Evolutionary conservation across 1,284 basidiomycete species (phyloP).

Genomic region (Austropuccinia psidii): DNA sequence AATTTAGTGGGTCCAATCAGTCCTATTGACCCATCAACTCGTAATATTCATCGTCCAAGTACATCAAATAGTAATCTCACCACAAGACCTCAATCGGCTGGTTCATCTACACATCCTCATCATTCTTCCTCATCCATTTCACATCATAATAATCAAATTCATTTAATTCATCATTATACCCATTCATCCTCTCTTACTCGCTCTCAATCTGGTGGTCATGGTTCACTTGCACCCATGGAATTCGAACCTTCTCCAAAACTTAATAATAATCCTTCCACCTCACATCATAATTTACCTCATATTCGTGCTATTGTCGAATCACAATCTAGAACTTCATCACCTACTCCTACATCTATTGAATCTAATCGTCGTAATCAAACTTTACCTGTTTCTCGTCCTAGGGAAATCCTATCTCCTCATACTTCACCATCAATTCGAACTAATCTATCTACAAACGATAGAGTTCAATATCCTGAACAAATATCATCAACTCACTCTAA

Average conservation of each 20-base stretch:
- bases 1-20: slow-evolving; percentile 2
- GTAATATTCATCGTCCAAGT: slow-evolving; percentile 10
- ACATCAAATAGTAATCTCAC: slow-evolving; percentile 16
- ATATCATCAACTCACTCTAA: no score
- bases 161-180: slow-evolving; percentile 1
- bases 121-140: not conserved
- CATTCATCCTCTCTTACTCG: slow-evolving; percentile 17
- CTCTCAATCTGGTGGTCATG: slow-evolving; percentile 50
- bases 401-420: slow-evolving; percentile 11
- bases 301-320: slow-evolving; percentile 33
- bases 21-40: not conserved
- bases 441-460: not conserved
- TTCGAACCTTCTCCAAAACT: slow-evolving; percentile 56
- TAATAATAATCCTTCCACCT: not conserved
- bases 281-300: slow-evolving; percentile 28
- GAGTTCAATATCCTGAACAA: slow-evolving; percentile 8
- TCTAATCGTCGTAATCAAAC: slow-evolving; percentile 11
- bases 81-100: slow-evolving; percentile 24
- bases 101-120: slow-evolving; percentile 15
- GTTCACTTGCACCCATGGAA: slow-evolving; percentile 73
- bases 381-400: not conserved
- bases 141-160: no score
- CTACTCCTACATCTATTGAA: slow-evolving; percentile 4
- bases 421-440: slow-evolving; percentile 31
- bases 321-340: slow-evolving; percentile 25